phyloP scores from a whole-genome alignment of 1,139 yeast species.

The Ashbya aceris region DNA sequence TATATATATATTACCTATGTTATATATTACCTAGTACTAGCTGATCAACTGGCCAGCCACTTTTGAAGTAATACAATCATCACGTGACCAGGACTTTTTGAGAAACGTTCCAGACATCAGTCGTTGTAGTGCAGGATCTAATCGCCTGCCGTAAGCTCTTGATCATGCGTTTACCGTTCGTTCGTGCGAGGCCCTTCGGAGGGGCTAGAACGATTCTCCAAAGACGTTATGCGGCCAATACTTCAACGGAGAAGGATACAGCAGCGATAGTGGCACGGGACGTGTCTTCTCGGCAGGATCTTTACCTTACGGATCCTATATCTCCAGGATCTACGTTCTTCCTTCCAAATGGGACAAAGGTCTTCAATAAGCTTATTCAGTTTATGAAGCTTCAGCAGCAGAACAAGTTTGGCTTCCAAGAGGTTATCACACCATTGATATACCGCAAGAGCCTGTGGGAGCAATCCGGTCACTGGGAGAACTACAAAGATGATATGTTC shows the following conservation, averaged over 20 bases:
- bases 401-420: constrained; percentile 75
- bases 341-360: constrained; percentile 82
- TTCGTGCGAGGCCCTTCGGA: no score
- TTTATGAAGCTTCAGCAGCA: constrained; percentile 81
- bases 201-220: no score
- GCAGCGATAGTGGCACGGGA: constrained; percentile 18
- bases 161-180: no score
- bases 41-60: no score
- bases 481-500: constrained; percentile 92
- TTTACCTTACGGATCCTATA: constrained; percentile 65
- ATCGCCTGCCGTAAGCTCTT: no score
- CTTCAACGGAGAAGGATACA: constrained; percentile 6
- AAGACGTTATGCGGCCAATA: neutral
- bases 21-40: no score
- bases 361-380: constrained; percentile 65
- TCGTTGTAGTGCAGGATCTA: no score
- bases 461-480: constrained; percentile 92
- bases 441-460: constrained; percentile 83
- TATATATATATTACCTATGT: neutral
- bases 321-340: constrained; percentile 90
- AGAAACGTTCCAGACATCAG: no score
- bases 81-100: no score
- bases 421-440: constrained; percentile 87
- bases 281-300: constrained; percentile 45
- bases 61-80: no score